These are phyloP conservation scores for Cyanidioschyzon merolae DNA, from an alignment of 23 red algal species.

Conservation along the genomic window DNA sequence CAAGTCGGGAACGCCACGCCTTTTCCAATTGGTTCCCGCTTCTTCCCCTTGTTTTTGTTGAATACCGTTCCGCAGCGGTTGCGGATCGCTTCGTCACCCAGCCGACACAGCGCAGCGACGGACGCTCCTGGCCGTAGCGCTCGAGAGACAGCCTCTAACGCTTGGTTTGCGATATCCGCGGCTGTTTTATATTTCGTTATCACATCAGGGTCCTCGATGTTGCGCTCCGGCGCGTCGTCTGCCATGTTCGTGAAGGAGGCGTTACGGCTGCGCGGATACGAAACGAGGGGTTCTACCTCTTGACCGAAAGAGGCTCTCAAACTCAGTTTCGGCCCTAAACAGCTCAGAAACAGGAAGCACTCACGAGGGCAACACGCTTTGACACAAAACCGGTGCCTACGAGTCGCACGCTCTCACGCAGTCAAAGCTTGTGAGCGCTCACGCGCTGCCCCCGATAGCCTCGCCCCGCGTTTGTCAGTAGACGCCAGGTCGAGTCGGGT, in stretches of 20 bases:
- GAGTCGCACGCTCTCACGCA: no score
- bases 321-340: no score
- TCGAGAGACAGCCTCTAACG: conserved; percentile 41
- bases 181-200: conserved; percentile 96
- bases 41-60: conserved; percentile 66
- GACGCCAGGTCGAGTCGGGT: no score
- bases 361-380: no score
- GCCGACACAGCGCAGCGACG: conserved; percentile 51
- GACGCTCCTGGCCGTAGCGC: conserved; percentile 38
- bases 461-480: no score
- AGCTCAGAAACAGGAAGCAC: no score
- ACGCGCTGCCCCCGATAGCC: no score
- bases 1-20: conserved; percentile 93
- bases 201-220: conserved; percentile 78
- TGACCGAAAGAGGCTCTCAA: no score
- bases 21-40: conserved; percentile 71
- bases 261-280: no score
- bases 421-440: no score
- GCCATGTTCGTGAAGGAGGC: neutral
- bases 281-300: no score
- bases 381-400: no score
- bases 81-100: conserved; percentile 63
- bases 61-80: conserved; percentile 51
- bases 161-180: conserved; percentile 60
- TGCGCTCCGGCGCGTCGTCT: conserved; percentile 13